These are phyloP conservation scores for Fusarium transvaalense DNA, from an alignment of 2,329 filamentous ascomycete genomes.

Conservation along the genomic window DNA sequence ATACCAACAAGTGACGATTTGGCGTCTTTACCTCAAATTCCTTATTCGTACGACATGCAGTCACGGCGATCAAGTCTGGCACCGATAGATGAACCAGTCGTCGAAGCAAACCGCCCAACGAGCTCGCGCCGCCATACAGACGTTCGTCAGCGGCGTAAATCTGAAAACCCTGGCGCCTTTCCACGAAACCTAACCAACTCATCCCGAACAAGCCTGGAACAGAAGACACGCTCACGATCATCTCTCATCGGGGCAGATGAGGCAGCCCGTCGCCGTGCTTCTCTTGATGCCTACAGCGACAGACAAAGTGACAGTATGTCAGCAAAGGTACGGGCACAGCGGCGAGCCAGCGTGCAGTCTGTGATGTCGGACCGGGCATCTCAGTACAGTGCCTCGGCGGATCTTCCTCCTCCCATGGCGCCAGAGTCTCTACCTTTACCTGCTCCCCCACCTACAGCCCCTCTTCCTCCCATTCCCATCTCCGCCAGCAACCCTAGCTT, in stretches of 20 bases:
- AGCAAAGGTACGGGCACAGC: slow-evolving; percentile 40
- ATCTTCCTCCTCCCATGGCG: slow-evolving; percentile 45
- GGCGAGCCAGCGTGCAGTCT: slow-evolving; percentile 50
- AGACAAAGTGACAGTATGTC: slow-evolving; percentile 42
- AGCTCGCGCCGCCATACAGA: slow-evolving; percentile 52
- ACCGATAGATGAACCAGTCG: slow-evolving; percentile 28
- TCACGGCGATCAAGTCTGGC: slow-evolving; percentile 45
- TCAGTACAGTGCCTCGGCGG: slow-evolving; percentile 40
- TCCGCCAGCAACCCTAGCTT: slow-evolving; percentile 42
- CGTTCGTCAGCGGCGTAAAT: slow-evolving; percentile 50
- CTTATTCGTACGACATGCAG: slow-evolving; percentile 30
- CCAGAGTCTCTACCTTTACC: slow-evolving; percentile 43
- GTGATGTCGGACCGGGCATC: slow-evolving; percentile 46
- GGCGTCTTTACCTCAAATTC: slow-evolving; percentile 29
- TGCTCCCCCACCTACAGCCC: slow-evolving; percentile 49
- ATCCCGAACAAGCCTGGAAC: slow-evolving; percentile 28
- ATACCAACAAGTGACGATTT: slow-evolving; percentile 31
- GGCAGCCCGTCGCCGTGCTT: slow-evolving; percentile 49
- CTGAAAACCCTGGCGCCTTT: slow-evolving; percentile 29
- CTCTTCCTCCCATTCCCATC: slow-evolving; percentile 51
- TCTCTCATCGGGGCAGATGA: slow-evolving; percentile 36
- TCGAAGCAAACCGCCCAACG: slow-evolving; percentile 34
- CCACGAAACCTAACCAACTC: slow-evolving; percentile 31
- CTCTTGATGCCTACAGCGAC: slow-evolving; percentile 50
- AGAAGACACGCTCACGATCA: slow-evolving; percentile 42